Conservation (phyloP, 192 early-diverging fungal genomes). For the Coemansia sp. region DNA sequence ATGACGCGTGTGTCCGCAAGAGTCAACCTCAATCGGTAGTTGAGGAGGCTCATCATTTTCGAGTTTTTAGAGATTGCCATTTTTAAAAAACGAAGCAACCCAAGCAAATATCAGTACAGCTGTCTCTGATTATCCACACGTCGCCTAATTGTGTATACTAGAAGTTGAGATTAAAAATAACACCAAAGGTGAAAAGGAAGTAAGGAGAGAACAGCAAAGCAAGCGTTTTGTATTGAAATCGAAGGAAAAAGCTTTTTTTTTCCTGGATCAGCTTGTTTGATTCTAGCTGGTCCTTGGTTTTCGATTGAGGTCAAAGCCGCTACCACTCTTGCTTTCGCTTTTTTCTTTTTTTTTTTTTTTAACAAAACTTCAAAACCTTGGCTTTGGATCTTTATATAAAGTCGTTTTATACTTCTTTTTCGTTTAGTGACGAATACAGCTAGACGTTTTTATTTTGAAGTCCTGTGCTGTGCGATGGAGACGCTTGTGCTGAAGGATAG, state of each 20-base stretch:
- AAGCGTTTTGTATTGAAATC: not conserved
- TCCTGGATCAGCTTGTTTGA: too few species aligned
- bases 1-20: conserved; percentile 87
- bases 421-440: not conserved
- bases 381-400: too few species aligned
- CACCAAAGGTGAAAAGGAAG: not conserved
- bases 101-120: not conserved
- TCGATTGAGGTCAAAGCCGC: too few species aligned
- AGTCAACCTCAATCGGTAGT: conserved; percentile 92
- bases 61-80: conserved; percentile 73
- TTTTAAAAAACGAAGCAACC: not conserved
- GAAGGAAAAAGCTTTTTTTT: not conserved
- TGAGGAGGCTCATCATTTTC: conserved; percentile 92
- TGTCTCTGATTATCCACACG: not conserved
- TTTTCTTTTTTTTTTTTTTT: too few species aligned
- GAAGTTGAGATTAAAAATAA: not conserved
- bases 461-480: conserved; percentile 19
- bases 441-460: not conserved
- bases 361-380: too few species aligned
- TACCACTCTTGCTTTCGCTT: too few species aligned
- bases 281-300: too few species aligned
- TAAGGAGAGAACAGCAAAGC: not conserved
- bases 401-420: not conserved
- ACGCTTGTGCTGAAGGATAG: conserved; percentile 23
- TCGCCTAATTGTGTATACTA: not conserved